These are phyloP conservation scores for Lycium barbarum DNA, from an alignment of 257 asterid species.

Conservation along the genomic window DNA sequence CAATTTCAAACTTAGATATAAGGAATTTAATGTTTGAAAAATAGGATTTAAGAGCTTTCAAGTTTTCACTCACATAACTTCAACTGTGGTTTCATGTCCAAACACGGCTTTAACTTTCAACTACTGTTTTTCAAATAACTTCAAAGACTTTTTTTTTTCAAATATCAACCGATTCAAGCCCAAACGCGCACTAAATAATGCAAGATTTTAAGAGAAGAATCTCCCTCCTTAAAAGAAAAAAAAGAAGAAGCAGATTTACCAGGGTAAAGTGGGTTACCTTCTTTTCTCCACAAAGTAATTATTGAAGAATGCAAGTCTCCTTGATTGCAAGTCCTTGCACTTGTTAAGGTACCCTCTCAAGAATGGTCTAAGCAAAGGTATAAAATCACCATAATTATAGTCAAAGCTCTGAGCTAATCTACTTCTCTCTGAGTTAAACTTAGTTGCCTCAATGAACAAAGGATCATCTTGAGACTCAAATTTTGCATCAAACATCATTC, in stretches of 20 bases:
- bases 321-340: slow-evolving; percentile 78
- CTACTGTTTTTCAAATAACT: neutral
- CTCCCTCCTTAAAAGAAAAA: neutral
- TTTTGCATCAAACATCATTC: slow-evolving; percentile 87
- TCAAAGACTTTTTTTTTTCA: neutral
- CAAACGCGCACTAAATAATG: neutral
- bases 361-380: slow-evolving; percentile 89
- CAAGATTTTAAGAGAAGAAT: neutral
- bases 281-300: slow-evolving; percentile 83
- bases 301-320: slow-evolving; percentile 76
- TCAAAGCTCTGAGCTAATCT: slow-evolving; percentile 94
- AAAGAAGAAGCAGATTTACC: neutral
- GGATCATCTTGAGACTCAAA: slow-evolving; percentile 89
- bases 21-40: neutral
- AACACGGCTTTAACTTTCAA: neutral
- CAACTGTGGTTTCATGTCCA: neutral
- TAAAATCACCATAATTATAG: slow-evolving; percentile 93
- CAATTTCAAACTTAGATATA: neutral
- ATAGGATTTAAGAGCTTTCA: neutral
- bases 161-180: neutral
- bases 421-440: slow-evolving; percentile 90
- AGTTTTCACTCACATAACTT: slow-evolving; percentile 14
- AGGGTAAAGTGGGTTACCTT: slow-evolving; percentile 47
- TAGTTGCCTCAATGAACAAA: slow-evolving; percentile 70
- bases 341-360: slow-evolving; percentile 78